Conservation (phyloP, 139 green algal genomes). For the Picochlorum sp. region DNA sequence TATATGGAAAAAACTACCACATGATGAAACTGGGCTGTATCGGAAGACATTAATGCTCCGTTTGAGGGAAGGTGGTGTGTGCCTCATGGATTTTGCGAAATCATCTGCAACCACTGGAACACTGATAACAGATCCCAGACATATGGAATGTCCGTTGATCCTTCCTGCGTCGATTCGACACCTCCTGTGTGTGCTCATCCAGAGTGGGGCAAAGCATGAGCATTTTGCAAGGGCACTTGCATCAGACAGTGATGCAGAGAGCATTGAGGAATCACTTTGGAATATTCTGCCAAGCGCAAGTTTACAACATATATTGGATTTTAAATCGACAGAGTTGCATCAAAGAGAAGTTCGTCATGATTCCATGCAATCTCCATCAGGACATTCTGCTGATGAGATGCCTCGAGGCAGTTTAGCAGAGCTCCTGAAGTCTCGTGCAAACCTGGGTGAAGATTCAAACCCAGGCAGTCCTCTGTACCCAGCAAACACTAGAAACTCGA, state of each 20-base stretch:
- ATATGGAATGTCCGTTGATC: too few relatives aligned
- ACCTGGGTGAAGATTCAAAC: not conserved
- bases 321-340: not conserved
- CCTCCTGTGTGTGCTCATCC: too few relatives aligned
- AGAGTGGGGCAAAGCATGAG: too few relatives aligned
- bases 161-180: too few relatives aligned
- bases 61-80: too few relatives aligned
- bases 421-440: not conserved
- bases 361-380: not conserved
- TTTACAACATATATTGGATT: not conserved
- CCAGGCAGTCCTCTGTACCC: not conserved
- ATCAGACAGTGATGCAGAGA: too few relatives aligned
- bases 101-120: too few relatives aligned
- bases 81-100: too few relatives aligned
- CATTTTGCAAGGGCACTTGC: too few relatives aligned
- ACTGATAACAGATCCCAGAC: too few relatives aligned
- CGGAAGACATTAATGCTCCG: not conserved
- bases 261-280: not conserved
- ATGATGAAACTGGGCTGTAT: slow-evolving; percentile 2
- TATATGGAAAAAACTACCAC: slow-evolving; percentile 46
- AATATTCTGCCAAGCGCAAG: not conserved
- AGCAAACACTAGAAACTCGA: not conserved
- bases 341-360: not conserved
- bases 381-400: not conserved
- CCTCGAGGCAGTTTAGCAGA: not conserved